These are phyloP conservation scores for Crucibulum laeve DNA, from an alignment of 768 basidiomycete genomes.

Conservation along the genomic window DNA sequence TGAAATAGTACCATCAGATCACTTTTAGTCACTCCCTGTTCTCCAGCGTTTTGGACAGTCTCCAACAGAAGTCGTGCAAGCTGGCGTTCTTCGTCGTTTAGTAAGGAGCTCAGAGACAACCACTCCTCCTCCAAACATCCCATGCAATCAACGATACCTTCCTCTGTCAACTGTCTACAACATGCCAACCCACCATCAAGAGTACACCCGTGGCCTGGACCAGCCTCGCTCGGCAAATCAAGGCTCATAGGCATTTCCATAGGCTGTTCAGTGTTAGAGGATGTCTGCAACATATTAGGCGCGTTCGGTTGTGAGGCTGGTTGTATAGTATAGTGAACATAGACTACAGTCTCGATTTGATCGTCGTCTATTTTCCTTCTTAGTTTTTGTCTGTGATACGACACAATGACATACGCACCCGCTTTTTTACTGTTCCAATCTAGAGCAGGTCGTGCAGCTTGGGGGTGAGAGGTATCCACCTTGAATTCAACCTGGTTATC, in stretches of 20 bases:
- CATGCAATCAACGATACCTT: conserved; percentile 37
- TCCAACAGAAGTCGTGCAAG: conserved; percentile 29
- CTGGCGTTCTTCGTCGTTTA: conserved; percentile 23
- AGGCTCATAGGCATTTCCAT: not conserved
- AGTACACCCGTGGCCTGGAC: conserved; percentile 38
- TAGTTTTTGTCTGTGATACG: not conserved
- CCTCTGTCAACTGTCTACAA: conserved; percentile 32
- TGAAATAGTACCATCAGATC: conserved; percentile 29
- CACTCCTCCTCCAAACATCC: conserved; percentile 41
- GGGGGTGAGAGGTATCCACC: conserved; percentile 62
- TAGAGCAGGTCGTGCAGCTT: conserved; percentile 46
- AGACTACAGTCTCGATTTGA: conserved; percentile 70
- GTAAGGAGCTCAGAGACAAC: conserved; percentile 18
- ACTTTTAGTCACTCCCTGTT: conserved; percentile 32
- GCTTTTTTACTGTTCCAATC: conserved; percentile 92
- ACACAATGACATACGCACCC: conserved; percentile 35
- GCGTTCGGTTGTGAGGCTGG: not conserved
- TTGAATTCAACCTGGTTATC: conserved; percentile 76
- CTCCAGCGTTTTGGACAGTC: conserved; percentile 28
- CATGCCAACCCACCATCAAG: conserved; percentile 39
- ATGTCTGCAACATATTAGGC: not conserved
- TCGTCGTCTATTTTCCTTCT: conserved; percentile 59
- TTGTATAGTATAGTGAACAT: conserved; percentile 34
- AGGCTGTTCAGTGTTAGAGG: not conserved
- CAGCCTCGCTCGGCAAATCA: conserved; percentile 14